Percentiles rank a stretch among this genome's conserved stretches.
Conservation (phyloP, 331 rosid genomes). For the Malus hybrid region DNA sequence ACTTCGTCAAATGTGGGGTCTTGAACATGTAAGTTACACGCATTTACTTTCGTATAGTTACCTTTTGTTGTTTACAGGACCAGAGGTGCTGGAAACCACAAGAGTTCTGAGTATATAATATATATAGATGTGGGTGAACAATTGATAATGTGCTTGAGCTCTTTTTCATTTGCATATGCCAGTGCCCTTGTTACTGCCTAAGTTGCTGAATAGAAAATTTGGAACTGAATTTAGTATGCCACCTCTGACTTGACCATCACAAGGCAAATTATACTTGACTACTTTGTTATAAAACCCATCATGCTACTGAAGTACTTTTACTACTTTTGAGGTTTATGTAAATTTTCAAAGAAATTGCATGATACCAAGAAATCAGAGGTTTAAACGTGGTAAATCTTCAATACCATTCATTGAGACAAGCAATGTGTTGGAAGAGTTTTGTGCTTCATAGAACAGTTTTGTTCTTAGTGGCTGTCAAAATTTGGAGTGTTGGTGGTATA, state of each 20-base stretch:
- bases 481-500: not conserved
- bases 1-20: conserved; percentile 70
- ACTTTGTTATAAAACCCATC: not conserved
- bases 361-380: not conserved
- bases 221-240: not conserved
- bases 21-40: conserved; percentile 49
- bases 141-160: not conserved
- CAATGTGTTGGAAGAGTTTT: not conserved
- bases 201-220: not conserved
- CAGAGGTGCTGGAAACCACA: not conserved
- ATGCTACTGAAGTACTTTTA: not conserved
- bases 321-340: not conserved
- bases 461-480: not conserved
- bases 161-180: not conserved
- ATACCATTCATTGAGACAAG: not conserved
- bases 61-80: conserved; percentile 8
- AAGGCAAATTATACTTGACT: not conserved
- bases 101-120: not conserved
- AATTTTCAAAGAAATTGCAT: not conserved
- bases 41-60: not conserved
- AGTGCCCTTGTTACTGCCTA: not conserved
- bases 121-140: not conserved
- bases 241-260: not conserved
- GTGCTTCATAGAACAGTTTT: not conserved
- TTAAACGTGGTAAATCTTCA: not conserved